phyloP scores from a whole-genome alignment of 2,329 filamentous ascomycete genomes.

The Fusarium nodosum region DNA sequence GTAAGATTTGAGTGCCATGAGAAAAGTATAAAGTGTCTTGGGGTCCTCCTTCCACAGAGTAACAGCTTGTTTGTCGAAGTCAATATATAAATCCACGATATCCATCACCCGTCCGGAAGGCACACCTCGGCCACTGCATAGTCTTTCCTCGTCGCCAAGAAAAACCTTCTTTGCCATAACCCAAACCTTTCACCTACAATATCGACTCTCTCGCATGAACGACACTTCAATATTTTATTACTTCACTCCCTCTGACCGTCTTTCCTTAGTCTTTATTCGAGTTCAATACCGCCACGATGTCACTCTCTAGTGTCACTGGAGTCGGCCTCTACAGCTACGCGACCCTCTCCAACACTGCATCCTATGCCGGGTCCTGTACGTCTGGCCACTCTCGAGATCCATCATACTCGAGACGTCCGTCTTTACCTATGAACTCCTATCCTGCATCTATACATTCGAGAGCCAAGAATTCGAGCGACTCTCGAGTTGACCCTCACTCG shows the following conservation, averaged over 20 bases:
- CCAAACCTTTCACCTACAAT: not conserved
- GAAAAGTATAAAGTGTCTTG: not conserved
- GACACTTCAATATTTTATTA: not conserved
- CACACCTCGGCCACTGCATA: no score
- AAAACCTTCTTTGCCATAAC: not conserved
- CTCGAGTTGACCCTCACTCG: conserved; percentile 1
- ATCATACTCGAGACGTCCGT: not conserved
- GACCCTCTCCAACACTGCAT: conserved; percentile 1
- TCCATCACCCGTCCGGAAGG: not conserved
- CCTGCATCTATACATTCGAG: conserved; percentile 5
- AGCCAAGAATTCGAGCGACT: conserved; percentile 21
- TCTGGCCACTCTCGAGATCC: conserved; percentile 13
- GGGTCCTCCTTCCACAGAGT: not conserved
- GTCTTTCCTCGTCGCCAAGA: not conserved
- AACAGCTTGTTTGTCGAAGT: not conserved
- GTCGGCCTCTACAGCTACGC: conserved; percentile 4
- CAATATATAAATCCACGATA: not conserved
- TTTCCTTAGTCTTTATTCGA: not conserved
- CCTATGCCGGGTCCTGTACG: not conserved
- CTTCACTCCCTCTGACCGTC: not conserved
- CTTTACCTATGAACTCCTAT: conserved; percentile 2
- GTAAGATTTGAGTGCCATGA: not conserved
- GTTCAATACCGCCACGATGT: not conserved
- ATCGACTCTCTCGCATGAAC: not conserved
- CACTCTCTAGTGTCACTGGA: not conserved